Base-by-base conservation (phyloP, 2,329 filamentous ascomycete genomes). In the Sphaerostilbella broomeana region DNA sequence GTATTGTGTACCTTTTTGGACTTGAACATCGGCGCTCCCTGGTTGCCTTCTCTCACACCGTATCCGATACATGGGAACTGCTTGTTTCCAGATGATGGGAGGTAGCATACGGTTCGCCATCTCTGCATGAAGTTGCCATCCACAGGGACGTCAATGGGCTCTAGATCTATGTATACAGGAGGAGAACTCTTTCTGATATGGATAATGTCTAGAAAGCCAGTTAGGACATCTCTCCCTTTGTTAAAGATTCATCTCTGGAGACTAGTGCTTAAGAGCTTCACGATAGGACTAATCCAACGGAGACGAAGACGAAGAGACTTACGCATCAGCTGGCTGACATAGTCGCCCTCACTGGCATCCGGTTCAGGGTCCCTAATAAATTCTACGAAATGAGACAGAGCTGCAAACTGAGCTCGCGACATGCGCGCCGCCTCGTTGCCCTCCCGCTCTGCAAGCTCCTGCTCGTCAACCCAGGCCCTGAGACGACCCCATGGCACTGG, bases 1-100 rank as follows among this genome's bases (percentile, higher is more conserved):
- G 33, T 26, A n/a, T 35, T 25, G 9, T 35, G 21, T 37, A 58
- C 68, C 60, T 72, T 76, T 48, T 76, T 76, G 18, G 51, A 59
- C 9, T 53, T 41, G 37, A 75, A 77, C 1, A 50, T 42, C 0
- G 65, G 65, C 21, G 50, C 42, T 3, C 47, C 42, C 21, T 51
- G 40, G 5, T 54, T 54, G 4, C 43, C 53, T 6, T 45, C 32
- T 1, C 50, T 44, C 10, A 56, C 49, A 17, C 67, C 67, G 34
- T 61, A 63, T 13, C 61, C 47, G 43, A 22, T 29, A 36, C 27
- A 42, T 44, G 42, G 34, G 30, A 43, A 36, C 15, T 18, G 16
- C 17, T 21, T 30, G 32, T 15, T 12, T 5, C 28, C 15, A 5
- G 10, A 18, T 11, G 13, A 16, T 3, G 21, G 29, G 6, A 62